Base-by-base conservation (phyloP, 192 early-diverging fungal genomes). In the Rhizophlyctis rosea region DNA sequence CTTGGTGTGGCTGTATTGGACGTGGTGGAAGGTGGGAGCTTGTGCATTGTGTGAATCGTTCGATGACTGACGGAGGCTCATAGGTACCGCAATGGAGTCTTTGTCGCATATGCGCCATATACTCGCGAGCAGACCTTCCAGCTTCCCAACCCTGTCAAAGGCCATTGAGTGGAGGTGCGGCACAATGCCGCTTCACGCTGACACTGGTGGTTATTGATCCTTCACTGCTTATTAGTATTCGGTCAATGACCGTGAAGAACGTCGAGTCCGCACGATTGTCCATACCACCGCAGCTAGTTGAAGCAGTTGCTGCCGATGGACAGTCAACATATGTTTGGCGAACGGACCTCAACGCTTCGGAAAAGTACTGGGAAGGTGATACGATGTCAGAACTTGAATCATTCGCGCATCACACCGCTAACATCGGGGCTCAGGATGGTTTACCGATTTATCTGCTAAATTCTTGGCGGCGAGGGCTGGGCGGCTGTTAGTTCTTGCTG, bases 111-210 rank as follows among this genome's bases (percentile, higher is more conserved):
- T 78, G 76, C 28, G 50, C 5, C 28, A 23, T 4, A 44, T 69
- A 18, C 34, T 78, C 2, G 47, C 54, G 21, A 60, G 51, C n/a
- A 52, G 76, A 51, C 76, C 76, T 30, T 35, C 30, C 3, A 27
- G 35, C 24, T 81, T 81, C 51, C 21, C 33, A 21, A 61, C 59
- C 3, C 16, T 55, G 3, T 59, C 51, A 11, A 49, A 70, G 21
- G 79, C 79, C 0, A 64, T 81, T 11, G 55, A 81, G 24, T 81
- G 79, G 79, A 65, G 62, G 69, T 76, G 48, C 13, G 28, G 4
- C 24, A 34, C 34, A 1, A 23, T 57, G 0, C 32, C 34, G n/a
- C 27, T 1, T 34, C 13, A 25, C 24, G 11, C 56, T 34, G 33
- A 34, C 1, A 14, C 24, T 14, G 34, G 18, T 32, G 18, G 39